Evolutionary conservation across 495 filamentous ascomycete species (phyloP).

Genomic region (Penicillium steckii): DNA sequence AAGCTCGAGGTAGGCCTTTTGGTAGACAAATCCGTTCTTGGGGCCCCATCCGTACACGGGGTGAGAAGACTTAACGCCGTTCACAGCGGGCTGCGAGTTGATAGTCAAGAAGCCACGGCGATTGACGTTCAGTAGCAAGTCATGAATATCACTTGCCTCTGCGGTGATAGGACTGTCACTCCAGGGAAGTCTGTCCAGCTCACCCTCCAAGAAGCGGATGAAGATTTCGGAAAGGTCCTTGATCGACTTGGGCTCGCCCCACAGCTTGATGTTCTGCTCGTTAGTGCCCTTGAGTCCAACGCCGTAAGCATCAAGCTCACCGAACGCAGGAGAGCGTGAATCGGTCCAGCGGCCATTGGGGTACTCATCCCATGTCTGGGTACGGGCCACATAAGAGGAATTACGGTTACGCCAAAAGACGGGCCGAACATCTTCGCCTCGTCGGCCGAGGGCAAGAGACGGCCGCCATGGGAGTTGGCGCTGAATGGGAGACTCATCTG

Average conservation of each 20-base stretch:
- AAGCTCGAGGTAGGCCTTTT: slow-evolving; percentile 96
- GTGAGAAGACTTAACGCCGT: slow-evolving; percentile 87
- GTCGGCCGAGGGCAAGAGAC: slow-evolving; percentile 81
- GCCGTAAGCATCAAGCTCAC: slow-evolving; percentile 93
- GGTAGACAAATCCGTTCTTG: slow-evolving; percentile 92
- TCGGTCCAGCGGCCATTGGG: slow-evolving; percentile 99
- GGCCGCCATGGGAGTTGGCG: slow-evolving; percentile 92
- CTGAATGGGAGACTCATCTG: slow-evolving; percentile 70
- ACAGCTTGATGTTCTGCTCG: slow-evolving; percentile 92
- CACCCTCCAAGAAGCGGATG: slow-evolving; percentile 74
- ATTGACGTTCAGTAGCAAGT: slow-evolving; percentile 79
- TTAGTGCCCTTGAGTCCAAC: slow-evolving; percentile 96
- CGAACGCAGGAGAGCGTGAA: slow-evolving; percentile 93
- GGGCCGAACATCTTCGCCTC: slow-evolving; percentile 93
- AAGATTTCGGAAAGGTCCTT: slow-evolving; percentile 81
- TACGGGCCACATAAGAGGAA: slow-evolving; percentile 90
- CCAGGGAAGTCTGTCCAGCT: slow-evolving; percentile 86
- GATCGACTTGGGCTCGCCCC: slow-evolving; percentile 81
- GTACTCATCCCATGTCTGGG: slow-evolving; percentile 99
- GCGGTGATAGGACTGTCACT: slow-evolving; percentile 82
- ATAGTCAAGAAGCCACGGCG: slow-evolving; percentile 85
- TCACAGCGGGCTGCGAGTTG: slow-evolving; percentile 95
- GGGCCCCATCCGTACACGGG: slow-evolving; percentile 93
- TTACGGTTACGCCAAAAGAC: slow-evolving; percentile 99
- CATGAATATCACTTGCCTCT: slow-evolving; percentile 76